Base-by-base conservation (phyloP, 331 rosid genomes). In the Telfairia occidentalis region DNA sequence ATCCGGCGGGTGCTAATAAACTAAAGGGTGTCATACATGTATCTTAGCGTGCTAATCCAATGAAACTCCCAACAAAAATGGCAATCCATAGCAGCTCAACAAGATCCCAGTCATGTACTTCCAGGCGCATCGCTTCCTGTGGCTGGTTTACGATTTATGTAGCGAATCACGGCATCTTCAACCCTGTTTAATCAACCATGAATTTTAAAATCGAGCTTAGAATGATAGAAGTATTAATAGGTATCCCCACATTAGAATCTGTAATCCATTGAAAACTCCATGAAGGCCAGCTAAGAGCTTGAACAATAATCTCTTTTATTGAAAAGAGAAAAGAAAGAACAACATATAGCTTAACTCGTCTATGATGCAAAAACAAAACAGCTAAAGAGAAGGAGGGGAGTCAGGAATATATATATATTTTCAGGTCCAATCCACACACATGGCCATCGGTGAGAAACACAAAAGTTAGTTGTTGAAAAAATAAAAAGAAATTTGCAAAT, bases 131-230 rank as follows among this genome's bases (percentile, higher is more conserved):
- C 97, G 53, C 87, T 81, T 76, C 94, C 97, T 2, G 90, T 78
- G 15, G 84, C 83, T 35, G 99, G 97, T 80, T 90, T 92, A 78
- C 97, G 96, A 81, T 95, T 95, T 82, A 95, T 82, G 77, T 90
- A 95, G 2, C 99, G 97, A 71, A 95, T 92, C 75, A 95, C 96
- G 38, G 99, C 99, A 85, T 95, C 99, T 86, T 95, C 99, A 78
- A 95, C 99, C 99, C 99, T 95, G 93, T 50, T 74, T 78, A 83
- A 26, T 50, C 70, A 63, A 71, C 75, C 82, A 78, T 37, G 58
- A 58, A 77, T 18, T 50, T 57, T 38, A 23, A 32, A 30, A 21
- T 59, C 23, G 28, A 30, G 49, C 26, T 42, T 26, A 61, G 45
- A 75, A 45, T 61, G 7, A 69, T 32, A 38, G 69, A 65, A 16